Evolutionary conservation across 148 eudicot genomes (phyloP), one percentile per base, ranked within the genome.

Genomic region (Vaccinium vitisidaea): DNA sequence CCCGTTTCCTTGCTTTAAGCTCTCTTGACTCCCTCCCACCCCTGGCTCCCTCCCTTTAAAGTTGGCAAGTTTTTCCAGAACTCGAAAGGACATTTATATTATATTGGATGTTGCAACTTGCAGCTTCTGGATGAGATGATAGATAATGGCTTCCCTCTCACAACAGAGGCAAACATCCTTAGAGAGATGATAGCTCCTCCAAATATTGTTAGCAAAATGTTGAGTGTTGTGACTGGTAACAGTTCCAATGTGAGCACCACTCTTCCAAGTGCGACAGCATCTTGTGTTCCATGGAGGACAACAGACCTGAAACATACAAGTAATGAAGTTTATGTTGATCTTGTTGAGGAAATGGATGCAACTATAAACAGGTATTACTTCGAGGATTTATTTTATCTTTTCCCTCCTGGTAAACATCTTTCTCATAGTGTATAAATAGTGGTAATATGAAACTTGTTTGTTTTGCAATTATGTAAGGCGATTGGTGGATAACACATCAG

Each of bases 41-140:
- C 53, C 25, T 2, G 16, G 43, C 7, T 19, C 39, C 43, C 16
- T 43, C 76, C n/a, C 76, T 2, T 67, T 10, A 67, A 67, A 25
- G 21, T 75, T 75, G 27, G 69, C 8, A 36, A 70, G 70, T 70
- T 85, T 48, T 59, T 77, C 12, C 65, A 30, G 67, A 32, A 53
- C 70, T 78, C 63, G 36, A 82, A 85, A 43, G 81, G 80, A 83
- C 82, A 50, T 82, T 30, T 25, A 16, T 52, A 53, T 77, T 52
- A 19, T 23, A 27, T 61, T 32, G 54, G 16, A n/a, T 78, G 86
- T 88, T 87, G 82, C 18, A 84, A 69, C 18, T 87, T 90, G 86
- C 96, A 97, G 99, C 93, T 97, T 85, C 90, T 97, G 71, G 99
- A 97, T 87, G 99, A 97, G 93, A 97, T 97, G 99, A 97, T 97